Base-by-base conservation (phyloP, 495 filamentous ascomycete genomes). In the Penicillium maclennaniae region DNA sequence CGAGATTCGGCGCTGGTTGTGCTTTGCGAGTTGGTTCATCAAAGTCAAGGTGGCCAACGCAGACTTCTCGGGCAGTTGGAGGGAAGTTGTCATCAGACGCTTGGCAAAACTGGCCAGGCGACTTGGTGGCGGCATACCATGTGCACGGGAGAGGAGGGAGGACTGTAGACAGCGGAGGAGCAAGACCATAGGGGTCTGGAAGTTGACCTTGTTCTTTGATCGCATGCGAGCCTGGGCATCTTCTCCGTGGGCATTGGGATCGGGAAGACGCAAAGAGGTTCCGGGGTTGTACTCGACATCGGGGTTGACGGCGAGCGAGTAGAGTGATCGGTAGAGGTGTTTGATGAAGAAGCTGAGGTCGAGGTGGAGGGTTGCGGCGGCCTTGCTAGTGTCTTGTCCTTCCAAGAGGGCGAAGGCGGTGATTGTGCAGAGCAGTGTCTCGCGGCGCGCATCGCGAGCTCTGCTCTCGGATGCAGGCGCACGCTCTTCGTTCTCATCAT, bases 341-440 rank as follows among this genome's bases (percentile, higher is more conserved):
- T 86, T 87, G 64, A 87, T 89, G 80, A 98, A 98, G 80, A 92
- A 96, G 61, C 84, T 87, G 19, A 98, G 82, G 68, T 98, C 95
- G 27, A 98, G 84, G 56, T 89, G 85, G 3, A 97, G 82, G 8
- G 72, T 61, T 16, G 72, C 66, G 52, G 87, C 86, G 3, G 88
- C 84, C 59, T 77, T 79, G 60, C 74, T 74, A 49, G 71, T 80
- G 58, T 93, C 88, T 73, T 98, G 93, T 44, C 93, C 92, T 57
- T 89, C 84, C 44, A 98, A 80, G 1, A 98, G 82, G 9, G 92
- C 89, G 66, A 97, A 97, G 15, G 95, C 95, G 4, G 93, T 98
- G 64, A 90, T 87, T 45, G 90, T 92, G 75, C 91, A 96, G 53
- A 98, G 87, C n/a, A 98, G 84, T 19, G 88, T 78, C 69, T 96